Evolutionary conservation across 345 rosid genomes (phyloP), one percentile per base, ranked within the genome.

Genomic region (Aegle marmelos): DNA sequence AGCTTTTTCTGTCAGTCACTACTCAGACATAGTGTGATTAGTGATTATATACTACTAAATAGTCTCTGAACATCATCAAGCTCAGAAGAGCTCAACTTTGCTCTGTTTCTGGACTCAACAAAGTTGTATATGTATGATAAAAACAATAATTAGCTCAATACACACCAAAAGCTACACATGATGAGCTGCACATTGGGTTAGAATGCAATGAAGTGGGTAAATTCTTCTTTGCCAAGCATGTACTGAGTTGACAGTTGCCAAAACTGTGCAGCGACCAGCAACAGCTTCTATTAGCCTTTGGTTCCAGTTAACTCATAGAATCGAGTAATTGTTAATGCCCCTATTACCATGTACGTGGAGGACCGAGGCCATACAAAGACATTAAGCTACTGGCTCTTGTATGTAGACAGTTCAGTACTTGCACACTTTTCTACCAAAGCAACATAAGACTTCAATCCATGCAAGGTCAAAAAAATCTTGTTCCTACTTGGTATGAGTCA

Each of bases 341-440:
- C 87, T 82, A 78, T 77, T 37, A 24, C 81, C 74, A 69, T 82
- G 61, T 85, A 83, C 88, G 83, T 14, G 65, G 77, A 75, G 79
- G 82, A 58, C 62, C 64, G 4, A 45, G 56, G 68, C 60, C 61
- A 50, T 22, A 73, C 27, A 11, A 59, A 70, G 58, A 70, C 74
- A 71, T 72, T 36, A 21, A 58, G 58, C 50, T 11, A 63, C 19
- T 27, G 41, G 27, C 68, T 21, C 75, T 67, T 31, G 58, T 62
- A 34, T 11, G 80, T n/a, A 24, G 22, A 50, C 70, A 65, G 6
- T 16, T 69, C 25, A 24, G 41, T 33, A 70, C 66, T 79, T 75
- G 70, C 73, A 75, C 14, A 59, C 31, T 45, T 27, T 76, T 65
- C 60, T 48, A 48, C 50, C 73, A 27, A 24, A 70, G 74, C 45